A percentile compares a stretch with the other conserved stretches of the same genome.
Evolutionary conservation across 1,284 basidiomycete species (phyloP).

Genomic region (Irpex sp.): DNA sequence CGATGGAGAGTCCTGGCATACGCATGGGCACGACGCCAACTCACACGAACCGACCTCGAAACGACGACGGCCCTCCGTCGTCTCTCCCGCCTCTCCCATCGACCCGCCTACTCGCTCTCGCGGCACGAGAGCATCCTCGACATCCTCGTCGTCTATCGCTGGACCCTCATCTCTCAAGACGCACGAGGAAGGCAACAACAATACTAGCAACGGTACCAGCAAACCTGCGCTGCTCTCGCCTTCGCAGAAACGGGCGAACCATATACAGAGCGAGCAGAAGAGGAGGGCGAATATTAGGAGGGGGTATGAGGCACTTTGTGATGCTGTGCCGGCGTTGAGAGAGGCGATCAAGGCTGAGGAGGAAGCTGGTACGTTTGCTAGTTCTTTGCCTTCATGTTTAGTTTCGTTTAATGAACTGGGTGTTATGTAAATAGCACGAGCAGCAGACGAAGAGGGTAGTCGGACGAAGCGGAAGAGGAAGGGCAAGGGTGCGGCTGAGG

Average conservation of each 20-base stretch:
- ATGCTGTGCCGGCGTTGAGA: conserved; percentile 72
- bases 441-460: conserved; percentile 16
- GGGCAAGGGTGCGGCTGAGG: conserved; percentile 18
- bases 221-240: conserved; percentile 34
- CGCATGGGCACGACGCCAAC: not conserved
- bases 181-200: conserved; percentile 1
- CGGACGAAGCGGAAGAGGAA: conserved; percentile 27
- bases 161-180: not conserved
- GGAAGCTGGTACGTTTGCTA: conserved; percentile 28
- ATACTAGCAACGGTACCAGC: not conserved
- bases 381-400: not conserved
- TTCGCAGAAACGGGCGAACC: conserved; percentile 90
- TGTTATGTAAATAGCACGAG: too few relatives aligned
- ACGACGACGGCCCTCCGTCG: conserved; percentile 17
- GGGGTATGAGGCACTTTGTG: conserved; percentile 84
- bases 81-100: conserved; percentile 8
- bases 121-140: conserved; percentile 7
- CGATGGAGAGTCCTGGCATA: conserved; percentile 7
- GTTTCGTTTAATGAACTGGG: too few relatives aligned
- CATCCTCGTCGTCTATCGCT: conserved; percentile 5
- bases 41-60: not conserved
- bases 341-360: conserved; percentile 74
- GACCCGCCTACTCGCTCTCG: conserved; percentile 8
- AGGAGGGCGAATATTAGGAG: conserved; percentile 86
- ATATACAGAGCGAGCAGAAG: conserved; percentile 89